Evolutionary conservation across 495 filamentous ascomycete species (phyloP).

Genomic region (Jackrogersella minutella): DNA sequence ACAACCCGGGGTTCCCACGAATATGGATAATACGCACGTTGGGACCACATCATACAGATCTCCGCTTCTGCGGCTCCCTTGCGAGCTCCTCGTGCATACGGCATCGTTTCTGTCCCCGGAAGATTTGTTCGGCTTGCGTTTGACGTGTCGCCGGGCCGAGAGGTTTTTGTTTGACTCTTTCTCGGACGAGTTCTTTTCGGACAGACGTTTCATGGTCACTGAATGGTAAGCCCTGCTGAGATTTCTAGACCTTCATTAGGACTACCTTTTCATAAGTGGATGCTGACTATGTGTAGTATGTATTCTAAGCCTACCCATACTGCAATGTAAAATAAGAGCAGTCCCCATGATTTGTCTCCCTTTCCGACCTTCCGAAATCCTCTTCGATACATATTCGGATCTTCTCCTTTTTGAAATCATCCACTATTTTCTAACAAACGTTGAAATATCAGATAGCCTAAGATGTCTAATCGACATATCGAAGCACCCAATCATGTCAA

Average conservation of each 20-base stretch:
- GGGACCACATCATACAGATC: constrained; percentile 12
- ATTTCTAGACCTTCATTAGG: not conserved
- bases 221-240: constrained; percentile 34
- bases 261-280: not conserved
- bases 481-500: constrained; percentile 42
- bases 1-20: constrained; percentile 10
- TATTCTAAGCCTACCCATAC: not conserved
- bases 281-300: constrained; percentile 25
- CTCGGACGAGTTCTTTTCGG: constrained; percentile 52
- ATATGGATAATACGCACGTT: constrained; percentile 26
- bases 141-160: constrained; percentile 50
- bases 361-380: not conserved
- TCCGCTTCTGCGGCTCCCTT: constrained; percentile 39
- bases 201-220: constrained; percentile 55
- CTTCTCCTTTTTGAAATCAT: not conserved
- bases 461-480: constrained; percentile 36
- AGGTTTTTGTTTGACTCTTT: constrained; percentile 49
- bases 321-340: too few species aligned
- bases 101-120: constrained; percentile 29
- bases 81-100: constrained; percentile 37
- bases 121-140: constrained; percentile 44
- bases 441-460: constrained; percentile 29
- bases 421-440: not conserved
- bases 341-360: not conserved
- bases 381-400: not conserved